Conservation (phyloP, 169 alveolate species). For the Toxoplasma gondii region DNA sequence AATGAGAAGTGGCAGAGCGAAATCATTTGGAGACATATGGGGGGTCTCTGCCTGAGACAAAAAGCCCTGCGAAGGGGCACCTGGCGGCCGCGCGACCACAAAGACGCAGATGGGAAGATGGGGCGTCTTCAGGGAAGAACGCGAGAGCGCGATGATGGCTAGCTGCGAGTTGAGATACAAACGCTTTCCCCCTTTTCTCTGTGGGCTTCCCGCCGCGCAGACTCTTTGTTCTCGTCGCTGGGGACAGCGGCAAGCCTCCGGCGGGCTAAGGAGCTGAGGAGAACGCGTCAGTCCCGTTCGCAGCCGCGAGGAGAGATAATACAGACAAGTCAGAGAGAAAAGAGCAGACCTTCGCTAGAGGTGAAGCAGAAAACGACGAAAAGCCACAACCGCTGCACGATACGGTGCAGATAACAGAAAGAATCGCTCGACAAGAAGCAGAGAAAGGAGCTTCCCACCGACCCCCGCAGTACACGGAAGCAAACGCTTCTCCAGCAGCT, state of each 20-base stretch:
- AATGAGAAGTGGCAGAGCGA: neutral
- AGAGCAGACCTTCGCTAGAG: neutral
- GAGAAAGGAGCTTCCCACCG: neutral
- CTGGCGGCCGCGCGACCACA: neutral
- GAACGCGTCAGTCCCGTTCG: neutral
- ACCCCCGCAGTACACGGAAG: neutral
- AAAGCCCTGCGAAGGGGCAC: neutral
- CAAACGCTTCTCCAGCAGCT: constrained; percentile 3
- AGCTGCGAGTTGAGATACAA: neutral
- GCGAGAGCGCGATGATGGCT: neutral
- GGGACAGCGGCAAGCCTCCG: too few species aligned
- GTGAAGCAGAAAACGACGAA: neutral
- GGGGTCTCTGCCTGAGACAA: neutral
- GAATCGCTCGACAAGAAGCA: constrained; percentile 12
- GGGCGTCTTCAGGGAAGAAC: neutral
- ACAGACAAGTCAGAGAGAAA: neutral
- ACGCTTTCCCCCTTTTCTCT: neutral
- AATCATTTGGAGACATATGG: neutral
- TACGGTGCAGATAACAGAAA: neutral
- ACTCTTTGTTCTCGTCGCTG: too few species aligned
- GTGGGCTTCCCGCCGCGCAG: neutral
- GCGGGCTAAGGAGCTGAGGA: too few species aligned
- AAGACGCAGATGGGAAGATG: neutral
- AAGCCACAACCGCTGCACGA: neutral
- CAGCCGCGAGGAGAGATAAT: neutral